Percentiles rank a stretch among this genome's conserved stretches.
Evolutionary conservation across 148 eudicot species (phyloP).

Genomic region (Silene latifolia): DNA sequence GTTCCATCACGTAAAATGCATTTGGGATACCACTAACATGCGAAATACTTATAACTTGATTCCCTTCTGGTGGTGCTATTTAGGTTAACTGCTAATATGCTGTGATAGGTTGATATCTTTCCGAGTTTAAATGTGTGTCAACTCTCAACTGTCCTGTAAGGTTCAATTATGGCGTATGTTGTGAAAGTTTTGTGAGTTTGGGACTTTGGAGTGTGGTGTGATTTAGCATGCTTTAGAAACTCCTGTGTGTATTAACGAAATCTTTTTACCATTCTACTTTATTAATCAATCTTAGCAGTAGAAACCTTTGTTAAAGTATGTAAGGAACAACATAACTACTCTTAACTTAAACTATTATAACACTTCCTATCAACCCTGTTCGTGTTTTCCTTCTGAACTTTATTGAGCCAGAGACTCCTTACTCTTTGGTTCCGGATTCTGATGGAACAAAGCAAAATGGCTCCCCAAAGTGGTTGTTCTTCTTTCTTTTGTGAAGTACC

Average conservation of each 20-base stretch:
- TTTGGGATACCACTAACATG: not conserved
- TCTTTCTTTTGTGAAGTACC: too few species aligned
- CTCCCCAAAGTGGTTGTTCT: too few species aligned
- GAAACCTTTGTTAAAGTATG: not conserved
- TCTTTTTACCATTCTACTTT: not conserved
- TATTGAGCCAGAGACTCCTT: too few species aligned
- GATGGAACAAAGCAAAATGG: too few species aligned
- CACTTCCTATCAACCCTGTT: too few species aligned
- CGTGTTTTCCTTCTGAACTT: too few species aligned
- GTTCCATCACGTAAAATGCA: not conserved
- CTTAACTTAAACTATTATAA: too few species aligned
- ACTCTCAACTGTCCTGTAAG: not conserved
- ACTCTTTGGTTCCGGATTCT: too few species aligned
- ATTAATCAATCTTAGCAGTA: not conserved
- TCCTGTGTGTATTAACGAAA: not conserved
- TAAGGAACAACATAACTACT: too few species aligned
- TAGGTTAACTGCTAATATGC: not conserved
- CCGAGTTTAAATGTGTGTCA: not conserved
- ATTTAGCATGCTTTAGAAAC: not conserved
- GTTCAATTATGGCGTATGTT: not conserved
- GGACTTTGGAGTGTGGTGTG: not conserved
- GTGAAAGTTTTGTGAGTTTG: not conserved
- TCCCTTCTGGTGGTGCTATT: not conserved
- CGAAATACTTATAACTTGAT: too few species aligned
- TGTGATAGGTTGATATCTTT: not conserved